Evolutionary conservation across 768 basidiomycete genomes (phyloP), one percentile per base, ranked within the genome.

Genomic region (Suillus subalutaceus): DNA sequence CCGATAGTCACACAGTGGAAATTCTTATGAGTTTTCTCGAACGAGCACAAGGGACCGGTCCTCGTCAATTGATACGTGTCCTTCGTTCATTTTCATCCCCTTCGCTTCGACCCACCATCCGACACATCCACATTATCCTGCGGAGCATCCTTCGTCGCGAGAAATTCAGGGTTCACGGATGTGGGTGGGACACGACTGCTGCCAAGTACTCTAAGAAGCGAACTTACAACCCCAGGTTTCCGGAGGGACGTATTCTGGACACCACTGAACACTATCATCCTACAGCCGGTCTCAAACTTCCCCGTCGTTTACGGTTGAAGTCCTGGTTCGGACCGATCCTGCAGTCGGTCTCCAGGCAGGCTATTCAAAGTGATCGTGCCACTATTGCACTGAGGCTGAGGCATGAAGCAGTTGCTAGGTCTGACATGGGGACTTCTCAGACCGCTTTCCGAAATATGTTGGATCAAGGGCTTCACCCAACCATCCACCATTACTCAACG

Each of bases 401-500:
- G 67, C 85, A 87, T 56, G 88, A 91, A 66, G 86, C 83, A 9
- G 79, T 87, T 23, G 74, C 85, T 55, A 82, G 83, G 64, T 72
- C 79, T 50, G 85, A 91, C 69, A 74, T 85, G 65, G 78, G 81
- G 48, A 74, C 82, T 5, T 88, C 90, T 8, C 77, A 84, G 62
- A 79, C 80, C 13, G 75, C 88, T 46, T 89, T 93, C 69, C 80
- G 83, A 26, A 74, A 79, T 23, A 84, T 94, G 80, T 74, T 92
- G 62, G 79, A 82, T 59, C 86, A 86, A 65, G 93, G 93, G 12
- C 81, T 96, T 63, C 85, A 85, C 58, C 89, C 92, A 12, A 90
- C 87, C 71, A 81, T 82, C 64, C 86, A 91, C 72, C 94, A 96
- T 76, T 90, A 88, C 70, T 81, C 82, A 38, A 88, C 91, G 62